Base-by-base conservation (phyloP, 2,329 filamentous ascomycete species). In the Clonostachys byssicola region DNA sequence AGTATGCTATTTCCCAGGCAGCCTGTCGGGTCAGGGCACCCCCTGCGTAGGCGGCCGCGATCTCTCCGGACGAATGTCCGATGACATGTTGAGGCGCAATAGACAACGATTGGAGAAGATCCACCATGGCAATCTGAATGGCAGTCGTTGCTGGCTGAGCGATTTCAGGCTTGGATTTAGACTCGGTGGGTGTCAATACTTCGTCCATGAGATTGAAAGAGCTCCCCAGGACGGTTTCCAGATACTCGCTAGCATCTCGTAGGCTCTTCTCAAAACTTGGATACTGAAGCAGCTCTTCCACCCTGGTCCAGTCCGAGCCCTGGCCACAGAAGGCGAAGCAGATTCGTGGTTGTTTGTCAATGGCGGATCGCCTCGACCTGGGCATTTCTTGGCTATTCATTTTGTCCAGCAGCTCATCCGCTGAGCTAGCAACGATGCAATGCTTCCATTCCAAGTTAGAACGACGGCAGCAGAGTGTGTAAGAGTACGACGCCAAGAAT, bases 51-150 rank as follows among this genome's bases (percentile, higher is more conserved):
- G 72, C 70, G 7, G 72, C 72, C 1, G 71, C 72, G 34, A 75
- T 68, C 46, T 75, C 72, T 3, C 72, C 72, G 1, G 71, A 74
- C 1, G 72, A 74, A 50, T 75, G 72, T 1, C 72, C 71, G 8
- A 74, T 57, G 5, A 72, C 67, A 16, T 60, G 54, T 6, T 49
- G 50, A 3, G 70, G 66, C 1, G 41, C 44, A 34, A 73, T 54
- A 10, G 53, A 56, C 13, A 68, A 60, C 4, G 62, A 60, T 9
- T 47, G 45, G 5, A 73, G 52, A 5, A 74, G 57, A 35, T 73
- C 68, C 2, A 73, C 61, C 2, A 72, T 56, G 4, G 70, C 71
- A 23, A 73, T 53, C 38, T 74, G 71, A 12, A 74, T 47, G 3
- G 64, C 66, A 2, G 70, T 74, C 10, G 63, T 72, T 5, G 67